Evolutionary conservation across 78 protist genomes (phyloP).

Genomic region (Planoprotostelium fungivorum): DNA sequence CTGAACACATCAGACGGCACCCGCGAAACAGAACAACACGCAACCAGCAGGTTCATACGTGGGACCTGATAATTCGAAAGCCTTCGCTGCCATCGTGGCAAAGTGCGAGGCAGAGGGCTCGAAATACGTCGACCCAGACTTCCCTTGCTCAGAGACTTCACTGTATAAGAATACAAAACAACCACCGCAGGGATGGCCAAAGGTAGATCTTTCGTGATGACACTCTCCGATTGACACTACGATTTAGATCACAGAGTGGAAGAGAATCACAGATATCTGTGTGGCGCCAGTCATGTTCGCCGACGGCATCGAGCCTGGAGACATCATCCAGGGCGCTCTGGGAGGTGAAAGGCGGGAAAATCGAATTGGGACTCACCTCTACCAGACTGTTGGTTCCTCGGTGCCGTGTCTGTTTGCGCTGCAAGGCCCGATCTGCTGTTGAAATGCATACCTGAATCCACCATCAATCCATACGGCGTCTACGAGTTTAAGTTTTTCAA

Average conservation of each 20-base stretch:
- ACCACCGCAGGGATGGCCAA: neutral
- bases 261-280: neutral
- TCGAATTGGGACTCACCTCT: neutral
- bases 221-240: neutral
- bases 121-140: neutral
- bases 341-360: neutral
- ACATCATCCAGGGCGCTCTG: neutral
- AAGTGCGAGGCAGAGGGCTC: neutral
- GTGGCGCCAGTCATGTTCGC: neutral
- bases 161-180: neutral
- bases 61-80: neutral
- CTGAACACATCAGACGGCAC: no score
- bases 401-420: neutral
- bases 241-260: neutral
- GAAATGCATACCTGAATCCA: neutral
- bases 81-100: neutral
- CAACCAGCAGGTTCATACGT: neutral
- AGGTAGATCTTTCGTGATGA: neutral
- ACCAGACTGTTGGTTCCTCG: neutral
- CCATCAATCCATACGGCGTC: neutral
- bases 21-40: neutral
- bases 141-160: neutral
- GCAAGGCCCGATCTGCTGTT: neutral
- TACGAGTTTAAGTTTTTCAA: conserved; percentile 1
- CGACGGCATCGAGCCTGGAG: conserved; percentile 1